Conservation (phyloP, 371 early-diverging fungal genomes). For the Rhizopus delemar region DNA sequence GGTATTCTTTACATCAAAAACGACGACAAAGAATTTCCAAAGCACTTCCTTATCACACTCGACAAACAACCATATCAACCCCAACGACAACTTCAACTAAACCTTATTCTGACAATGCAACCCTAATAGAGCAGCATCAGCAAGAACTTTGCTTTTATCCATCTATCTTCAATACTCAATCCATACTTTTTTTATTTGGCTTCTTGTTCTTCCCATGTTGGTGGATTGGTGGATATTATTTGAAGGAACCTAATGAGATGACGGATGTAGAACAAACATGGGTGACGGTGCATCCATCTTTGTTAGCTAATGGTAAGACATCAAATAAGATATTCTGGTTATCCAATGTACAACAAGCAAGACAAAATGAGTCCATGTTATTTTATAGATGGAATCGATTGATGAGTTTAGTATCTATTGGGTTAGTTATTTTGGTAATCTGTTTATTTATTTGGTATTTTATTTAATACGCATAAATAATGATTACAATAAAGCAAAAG, state of each 20-base stretch:
- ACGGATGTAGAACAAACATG: not conserved
- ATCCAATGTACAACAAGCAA: not conserved
- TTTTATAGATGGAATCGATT: constrained; percentile 27
- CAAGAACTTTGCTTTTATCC: not conserved
- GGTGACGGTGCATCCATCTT: constrained; percentile 30
- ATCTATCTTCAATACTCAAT: constrained; percentile 50
- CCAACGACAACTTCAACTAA: not conserved
- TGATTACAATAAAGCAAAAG: not conserved
- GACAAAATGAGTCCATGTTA: not conserved
- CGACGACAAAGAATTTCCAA: not conserved
- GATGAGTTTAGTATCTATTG: constrained; percentile 33
- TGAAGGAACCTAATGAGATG: not conserved
- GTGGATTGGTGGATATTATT: constrained; percentile 44
- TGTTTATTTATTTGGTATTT: constrained; percentile 35
- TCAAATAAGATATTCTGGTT: constrained; percentile 21
- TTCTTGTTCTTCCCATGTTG: constrained; percentile 49
- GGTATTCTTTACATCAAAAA: not conserved
- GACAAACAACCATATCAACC: not conserved
- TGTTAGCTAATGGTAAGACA: constrained; percentile 37
- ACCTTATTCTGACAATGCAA: not conserved
- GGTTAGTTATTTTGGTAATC: constrained; percentile 14
- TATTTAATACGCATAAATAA: not conserved
- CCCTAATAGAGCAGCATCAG: not conserved
- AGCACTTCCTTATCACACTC: not conserved
- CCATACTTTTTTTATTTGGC: constrained; percentile 46